Base-by-base conservation (phyloP, 2,329 filamentous ascomycete species). In the Pseudocercospora crystallina region DNA sequence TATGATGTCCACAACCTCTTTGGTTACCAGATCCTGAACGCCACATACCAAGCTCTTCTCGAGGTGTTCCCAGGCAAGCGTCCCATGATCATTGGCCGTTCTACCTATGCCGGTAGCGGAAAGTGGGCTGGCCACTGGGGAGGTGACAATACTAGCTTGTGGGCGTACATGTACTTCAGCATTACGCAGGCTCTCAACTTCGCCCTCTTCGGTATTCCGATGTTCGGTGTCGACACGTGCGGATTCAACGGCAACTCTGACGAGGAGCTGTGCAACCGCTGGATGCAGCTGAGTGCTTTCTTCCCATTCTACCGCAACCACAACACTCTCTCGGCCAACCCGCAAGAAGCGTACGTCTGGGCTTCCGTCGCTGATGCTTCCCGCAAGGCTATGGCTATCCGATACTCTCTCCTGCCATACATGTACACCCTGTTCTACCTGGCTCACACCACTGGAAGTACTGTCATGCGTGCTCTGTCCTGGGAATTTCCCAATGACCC, bases 1-100 rank as follows among this genome's bases (percentile, higher is more conserved):
- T 95, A 95, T 64, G 89, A 95, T 65, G 82, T 89, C 20, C 90
- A 95, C 75, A 94, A 89, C 63, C 71, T 94, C 1, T 92, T 79
- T 62, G 88, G 88, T 0, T 79, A 87, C 61, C 83, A 86, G 66
- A 87, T 91, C 58, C 75, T 90, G 49, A 86, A 87, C 53, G 86
- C 87, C 8, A 94, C 89, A 0, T 89, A 90, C 65, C 73, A 85
- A 40, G 87, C 83, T 50, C 80, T 94, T 30, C 73, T 85, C 2
- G 67, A 75, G 2, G 75, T 88, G 13, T 81, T 82, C 53, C 82
- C 86, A 0, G 76, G 73, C 11, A 87, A 87, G 67, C 83, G 90
- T 0, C 90, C 90, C 0, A 89, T 95, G 70, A 87, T 95, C 64
- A 90, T 95, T 62, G 87, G 86, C 0, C 84, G 90, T 12, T 89